phyloP scores from a whole-genome alignment of 2,329 filamentous ascomycete species.

The Microsporum ferrugineum region DNA sequence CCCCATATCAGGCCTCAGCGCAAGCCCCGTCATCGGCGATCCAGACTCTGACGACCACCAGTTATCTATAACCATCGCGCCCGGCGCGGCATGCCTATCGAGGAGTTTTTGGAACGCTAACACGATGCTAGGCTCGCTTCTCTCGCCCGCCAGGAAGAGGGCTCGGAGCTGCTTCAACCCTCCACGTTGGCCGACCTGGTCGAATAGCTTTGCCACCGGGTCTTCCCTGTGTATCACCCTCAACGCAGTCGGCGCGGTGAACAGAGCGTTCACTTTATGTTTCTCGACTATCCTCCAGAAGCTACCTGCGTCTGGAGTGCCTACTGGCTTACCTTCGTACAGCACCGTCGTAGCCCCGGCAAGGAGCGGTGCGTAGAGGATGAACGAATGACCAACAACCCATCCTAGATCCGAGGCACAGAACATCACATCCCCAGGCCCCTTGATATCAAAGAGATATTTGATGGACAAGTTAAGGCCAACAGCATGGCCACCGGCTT shows the following conservation, averaged over 20 bases:
- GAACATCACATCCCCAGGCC: conserved; percentile 72
- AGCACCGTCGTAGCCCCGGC: conserved; percentile 75
- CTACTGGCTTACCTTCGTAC: conserved; percentile 89
- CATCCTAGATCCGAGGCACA: conserved; percentile 82
- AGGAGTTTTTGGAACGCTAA: conserved; percentile 68
- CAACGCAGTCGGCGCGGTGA: conserved; percentile 78
- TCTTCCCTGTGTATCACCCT: conserved; percentile 81
- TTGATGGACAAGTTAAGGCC: conserved; percentile 70
- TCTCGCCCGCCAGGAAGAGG: conserved; percentile 77
- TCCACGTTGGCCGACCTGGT: conserved; percentile 51
- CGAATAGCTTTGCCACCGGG: conserved; percentile 57
- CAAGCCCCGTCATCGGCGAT: conserved; percentile 55
- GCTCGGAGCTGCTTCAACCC: conserved; percentile 61
- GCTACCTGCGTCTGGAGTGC: conserved; percentile 73
- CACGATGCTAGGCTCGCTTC: conserved; percentile 78
- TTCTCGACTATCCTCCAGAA: conserved; percentile 84
- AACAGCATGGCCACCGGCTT: conserved; percentile 78
- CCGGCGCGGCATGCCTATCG: conserved; percentile 50
- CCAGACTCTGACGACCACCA: conserved; percentile 66
- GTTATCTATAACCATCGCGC: conserved; percentile 56
- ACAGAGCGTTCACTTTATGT: conserved; percentile 72
- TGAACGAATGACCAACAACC: conserved; percentile 80
- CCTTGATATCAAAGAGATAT: conserved; percentile 71
- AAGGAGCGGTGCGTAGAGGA: conserved; percentile 77
- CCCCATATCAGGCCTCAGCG: conserved; percentile 52